phyloP scores from a whole-genome alignment of 1,139 yeast genomes.

The Geotrichum restrictum region DNA sequence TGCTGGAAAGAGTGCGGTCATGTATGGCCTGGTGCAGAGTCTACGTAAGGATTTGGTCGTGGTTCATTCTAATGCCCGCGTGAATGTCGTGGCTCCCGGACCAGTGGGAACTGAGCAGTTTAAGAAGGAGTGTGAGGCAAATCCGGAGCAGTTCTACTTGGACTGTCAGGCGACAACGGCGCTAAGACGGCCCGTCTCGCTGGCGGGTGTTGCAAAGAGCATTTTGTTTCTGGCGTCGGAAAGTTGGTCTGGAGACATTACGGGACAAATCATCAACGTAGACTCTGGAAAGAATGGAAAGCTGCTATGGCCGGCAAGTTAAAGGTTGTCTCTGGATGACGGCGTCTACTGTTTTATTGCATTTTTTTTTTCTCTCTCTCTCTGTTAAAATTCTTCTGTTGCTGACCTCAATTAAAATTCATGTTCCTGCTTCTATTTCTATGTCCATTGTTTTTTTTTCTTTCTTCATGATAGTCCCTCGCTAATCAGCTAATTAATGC shows the following conservation, averaged over 20 bases:
- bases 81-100: conserved; percentile 23
- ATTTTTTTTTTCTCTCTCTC: too few species aligned
- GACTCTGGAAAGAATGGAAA: conserved; percentile 22
- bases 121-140: conserved; percentile 12
- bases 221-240: conserved; percentile 22
- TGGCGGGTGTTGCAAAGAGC: conserved; percentile 19
- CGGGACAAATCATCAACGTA: conserved; percentile 20
- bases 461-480: too few species aligned
- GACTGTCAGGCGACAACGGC: conserved; percentile 23
- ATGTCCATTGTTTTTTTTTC: too few species aligned
- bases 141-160: conserved; percentile 18
- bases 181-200: conserved; percentile 16
- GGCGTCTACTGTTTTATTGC: too few species aligned
- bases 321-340: background rate
- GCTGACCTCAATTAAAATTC: too few species aligned
- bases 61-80: conserved; percentile 20
- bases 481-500: too few species aligned
- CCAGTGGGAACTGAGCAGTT: conserved; percentile 22
- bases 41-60: conserved; percentile 18
- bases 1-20: conserved; percentile 21
- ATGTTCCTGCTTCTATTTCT: too few species aligned
- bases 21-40: conserved; percentile 20
- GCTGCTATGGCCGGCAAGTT: conserved; percentile 17
- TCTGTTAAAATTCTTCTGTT: too few species aligned
- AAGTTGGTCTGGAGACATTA: conserved; percentile 22